phyloP scores from a whole-genome alignment of 371 early-diverging fungal species.

The Mucor velutinosus region DNA sequence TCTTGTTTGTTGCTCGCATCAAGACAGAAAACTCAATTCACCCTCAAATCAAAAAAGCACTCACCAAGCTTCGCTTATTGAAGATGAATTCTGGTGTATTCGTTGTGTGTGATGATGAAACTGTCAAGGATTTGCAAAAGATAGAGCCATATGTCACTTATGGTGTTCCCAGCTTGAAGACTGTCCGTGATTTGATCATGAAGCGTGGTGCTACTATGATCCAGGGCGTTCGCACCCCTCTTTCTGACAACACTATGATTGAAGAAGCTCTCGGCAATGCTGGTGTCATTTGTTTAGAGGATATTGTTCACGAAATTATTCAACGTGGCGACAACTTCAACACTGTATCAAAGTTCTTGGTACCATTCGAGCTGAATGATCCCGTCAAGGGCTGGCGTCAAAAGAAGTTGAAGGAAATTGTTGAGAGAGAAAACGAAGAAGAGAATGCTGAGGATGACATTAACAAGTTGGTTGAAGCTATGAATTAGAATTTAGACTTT shows the following conservation, averaged over 20 bases:
- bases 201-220: constrained; percentile 98
- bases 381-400: constrained; percentile 96
- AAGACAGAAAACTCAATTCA: constrained; percentile 93
- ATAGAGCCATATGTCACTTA: constrained; percentile 96
- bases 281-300: constrained; percentile 98
- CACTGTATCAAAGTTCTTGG: constrained; percentile 92
- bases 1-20: constrained; percentile 94
- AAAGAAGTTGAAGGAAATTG: constrained; percentile 94
- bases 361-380: constrained; percentile 97
- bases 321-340: constrained; percentile 87
- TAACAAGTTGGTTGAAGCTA: constrained; percentile 93
- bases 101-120: constrained; percentile 93
- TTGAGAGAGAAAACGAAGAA: constrained; percentile 89
- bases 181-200: constrained; percentile 98
- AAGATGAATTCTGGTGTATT: constrained; percentile 98
- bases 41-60: constrained; percentile 95
- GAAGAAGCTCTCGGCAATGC: constrained; percentile 92
- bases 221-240: constrained; percentile 91
- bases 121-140: constrained; percentile 93
- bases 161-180: constrained; percentile 96
- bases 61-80: constrained; percentile 94
- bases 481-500: constrained; percentile 78
- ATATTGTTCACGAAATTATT: constrained; percentile 98
- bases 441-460: constrained; percentile 96
- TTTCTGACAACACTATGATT: constrained; percentile 95